Conservation (phyloP, 2,329 filamentous ascomycete genomes). For the Ophioceras dolichostomum region DNA sequence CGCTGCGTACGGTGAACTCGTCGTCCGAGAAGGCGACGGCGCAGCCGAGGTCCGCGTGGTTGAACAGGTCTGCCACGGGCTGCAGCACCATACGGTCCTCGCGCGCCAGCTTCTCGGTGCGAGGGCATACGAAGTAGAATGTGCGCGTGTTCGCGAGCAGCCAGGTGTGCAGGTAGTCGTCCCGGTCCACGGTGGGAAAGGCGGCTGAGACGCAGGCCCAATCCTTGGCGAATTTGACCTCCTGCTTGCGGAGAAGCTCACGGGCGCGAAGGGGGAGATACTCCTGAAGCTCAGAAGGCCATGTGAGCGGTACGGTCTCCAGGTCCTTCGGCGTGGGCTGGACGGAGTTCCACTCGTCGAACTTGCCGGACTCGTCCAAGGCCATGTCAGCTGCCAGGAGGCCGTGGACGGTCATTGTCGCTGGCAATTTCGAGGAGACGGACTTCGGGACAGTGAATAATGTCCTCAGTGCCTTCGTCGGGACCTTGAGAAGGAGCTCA, state of each 20-base stretch:
- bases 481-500: constrained; percentile 53
- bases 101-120: constrained; percentile 26
- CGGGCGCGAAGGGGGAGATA: constrained; percentile 31
- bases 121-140: constrained; percentile 41
- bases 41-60: constrained; percentile 36
- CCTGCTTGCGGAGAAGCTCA: constrained; percentile 40
- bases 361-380: constrained; percentile 34
- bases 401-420: constrained; percentile 52
- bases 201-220: constrained; percentile 15
- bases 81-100: constrained; percentile 56
- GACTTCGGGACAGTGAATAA: constrained; percentile 43
- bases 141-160: constrained; percentile 48
- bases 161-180: constrained; percentile 37
- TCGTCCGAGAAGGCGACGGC: constrained; percentile 32
- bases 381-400: constrained; percentile 59
- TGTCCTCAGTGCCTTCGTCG: constrained; percentile 50
- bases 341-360: constrained; percentile 49
- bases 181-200: constrained; percentile 4
- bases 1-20: constrained; percentile 42
- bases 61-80: constrained; percentile 63
- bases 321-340: constrained; percentile 56
- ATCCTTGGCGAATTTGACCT: constrained; percentile 24
- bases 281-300: constrained; percentile 30
- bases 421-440: constrained; percentile 38
- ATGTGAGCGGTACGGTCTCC: constrained; percentile 31